Evolutionary conservation across 1,284 basidiomycete genomes (phyloP).

Genomic region (Filobasidium uniguttulatum): DNA sequence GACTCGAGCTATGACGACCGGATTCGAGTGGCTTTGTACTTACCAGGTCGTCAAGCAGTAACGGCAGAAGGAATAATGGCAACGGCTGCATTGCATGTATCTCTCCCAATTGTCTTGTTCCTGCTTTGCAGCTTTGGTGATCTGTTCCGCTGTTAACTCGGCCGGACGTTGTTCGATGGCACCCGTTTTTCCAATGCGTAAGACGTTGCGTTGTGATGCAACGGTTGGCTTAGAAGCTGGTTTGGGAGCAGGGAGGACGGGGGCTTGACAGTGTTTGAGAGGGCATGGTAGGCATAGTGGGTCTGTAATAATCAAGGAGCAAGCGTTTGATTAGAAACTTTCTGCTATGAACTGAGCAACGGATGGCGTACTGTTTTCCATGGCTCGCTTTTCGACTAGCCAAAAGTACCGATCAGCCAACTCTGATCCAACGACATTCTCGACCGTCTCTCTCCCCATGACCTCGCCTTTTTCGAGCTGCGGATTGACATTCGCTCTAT

Average conservation of each 20-base stretch:
- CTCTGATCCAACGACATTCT: slow-evolving; percentile 36
- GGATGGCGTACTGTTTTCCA: slow-evolving; percentile 25
- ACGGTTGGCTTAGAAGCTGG: background rate
- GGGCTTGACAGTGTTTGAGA: slow-evolving; percentile 30
- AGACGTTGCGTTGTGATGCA: slow-evolving; percentile 1
- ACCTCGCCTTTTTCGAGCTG: no score
- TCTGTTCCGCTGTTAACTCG: background rate
- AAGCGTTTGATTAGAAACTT: background rate
- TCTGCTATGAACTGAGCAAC: background rate
- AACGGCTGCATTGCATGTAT: slow-evolving; percentile 12
- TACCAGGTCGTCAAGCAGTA: slow-evolving; percentile 14
- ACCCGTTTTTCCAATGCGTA: slow-evolving; percentile 1
- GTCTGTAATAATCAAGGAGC: slow-evolving; percentile 16
- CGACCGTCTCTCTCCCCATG: no score
- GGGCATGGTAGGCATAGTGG: slow-evolving; percentile 32
- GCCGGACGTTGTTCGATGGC: background rate
- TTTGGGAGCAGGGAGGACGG: slow-evolving; percentile 23
- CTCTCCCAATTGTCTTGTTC: slow-evolving; percentile 12
- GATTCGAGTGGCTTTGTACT: no score
- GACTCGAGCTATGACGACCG: background rate
- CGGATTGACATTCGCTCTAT: slow-evolving; percentile 42
- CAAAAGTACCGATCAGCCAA: slow-evolving; percentile 23
- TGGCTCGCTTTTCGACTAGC: slow-evolving; percentile 25
- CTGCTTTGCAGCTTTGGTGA: background rate
- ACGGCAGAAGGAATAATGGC: slow-evolving; percentile 15